phyloP scores from a whole-genome alignment of 208 protist species.

The Entamoeba nuttalli region DNA sequence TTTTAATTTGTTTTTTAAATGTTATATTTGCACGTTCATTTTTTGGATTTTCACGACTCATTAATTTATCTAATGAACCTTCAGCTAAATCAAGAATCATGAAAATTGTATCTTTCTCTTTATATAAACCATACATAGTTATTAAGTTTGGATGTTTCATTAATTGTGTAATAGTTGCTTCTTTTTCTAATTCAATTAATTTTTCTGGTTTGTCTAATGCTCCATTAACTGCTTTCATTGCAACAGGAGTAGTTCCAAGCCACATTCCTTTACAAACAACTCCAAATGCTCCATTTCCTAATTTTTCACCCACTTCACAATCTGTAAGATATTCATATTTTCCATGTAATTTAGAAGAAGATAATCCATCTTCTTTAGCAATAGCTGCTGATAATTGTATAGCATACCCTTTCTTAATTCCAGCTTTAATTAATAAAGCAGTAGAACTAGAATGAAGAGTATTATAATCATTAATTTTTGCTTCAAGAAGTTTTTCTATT shows the following conservation, averaged over 20 bases:
- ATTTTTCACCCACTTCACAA: neutral
- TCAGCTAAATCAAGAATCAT: neutral
- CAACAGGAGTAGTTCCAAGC: neutral
- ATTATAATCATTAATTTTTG: neutral
- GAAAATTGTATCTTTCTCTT: neutral
- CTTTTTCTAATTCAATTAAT: neutral
- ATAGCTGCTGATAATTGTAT: neutral
- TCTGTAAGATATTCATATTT: neutral
- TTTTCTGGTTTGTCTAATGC: neutral
- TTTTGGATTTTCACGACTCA: neutral
- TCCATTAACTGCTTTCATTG: neutral
- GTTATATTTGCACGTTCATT: neutral
- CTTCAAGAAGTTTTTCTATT: neutral
- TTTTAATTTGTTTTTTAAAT: neutral
- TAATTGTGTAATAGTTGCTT: neutral
- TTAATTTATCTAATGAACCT: neutral
- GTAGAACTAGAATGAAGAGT: neutral
- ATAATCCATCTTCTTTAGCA: neutral
- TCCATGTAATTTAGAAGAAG: neutral
- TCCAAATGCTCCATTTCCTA: neutral
- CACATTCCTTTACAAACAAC: neutral
- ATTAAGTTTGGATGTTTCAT: neutral
- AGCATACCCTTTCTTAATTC: neutral
- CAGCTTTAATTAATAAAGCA: neutral
- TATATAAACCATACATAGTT: neutral